Evolutionary conservation across 1,284 basidiomycete species (phyloP).

Genomic region (Sutorius eximius): DNA sequence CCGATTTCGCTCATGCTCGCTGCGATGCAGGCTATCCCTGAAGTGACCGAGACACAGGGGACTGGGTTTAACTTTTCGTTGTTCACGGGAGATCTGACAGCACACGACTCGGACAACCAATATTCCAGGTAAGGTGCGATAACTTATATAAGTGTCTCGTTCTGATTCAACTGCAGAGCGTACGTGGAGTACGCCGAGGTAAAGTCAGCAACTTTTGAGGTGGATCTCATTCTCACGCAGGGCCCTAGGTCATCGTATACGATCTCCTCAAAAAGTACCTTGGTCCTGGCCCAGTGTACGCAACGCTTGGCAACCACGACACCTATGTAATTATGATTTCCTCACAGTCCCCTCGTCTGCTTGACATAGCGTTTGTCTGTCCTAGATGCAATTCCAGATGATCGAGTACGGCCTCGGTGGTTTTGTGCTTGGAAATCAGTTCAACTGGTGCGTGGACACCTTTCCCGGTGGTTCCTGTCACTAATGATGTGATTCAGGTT

Average conservation of each 20-base stretch:
- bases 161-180: slow-evolving; percentile 31
- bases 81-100: slow-evolving; percentile 77
- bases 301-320: slow-evolving; percentile 73
- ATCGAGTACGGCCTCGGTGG: slow-evolving; percentile 57
- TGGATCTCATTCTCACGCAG: background rate
- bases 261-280: slow-evolving; percentile 60
- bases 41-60: slow-evolving; percentile 58
- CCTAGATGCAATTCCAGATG: slow-evolving; percentile 59
- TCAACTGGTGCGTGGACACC: slow-evolving; percentile 52
- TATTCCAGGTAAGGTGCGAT: slow-evolving; percentile 48
- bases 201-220: background rate
- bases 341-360: background rate
- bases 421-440: slow-evolving; percentile 50
- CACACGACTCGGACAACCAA: slow-evolving; percentile 68
- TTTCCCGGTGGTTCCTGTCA: background rate
- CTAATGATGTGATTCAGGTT: slow-evolving; percentile 47
- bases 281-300: slow-evolving; percentile 65
- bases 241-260: slow-evolving; percentile 53
- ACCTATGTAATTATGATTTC: slow-evolving; percentile 49
- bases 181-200: slow-evolving; percentile 59
- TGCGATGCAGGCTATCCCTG: slow-evolving; percentile 66
- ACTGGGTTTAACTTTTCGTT: slow-evolving; percentile 65
- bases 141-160: background rate
- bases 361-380: background rate
- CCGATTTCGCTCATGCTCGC: slow-evolving; percentile 62